Conservation (phyloP, 345 rosid species). For the Moricandia moricandioides region DNA sequence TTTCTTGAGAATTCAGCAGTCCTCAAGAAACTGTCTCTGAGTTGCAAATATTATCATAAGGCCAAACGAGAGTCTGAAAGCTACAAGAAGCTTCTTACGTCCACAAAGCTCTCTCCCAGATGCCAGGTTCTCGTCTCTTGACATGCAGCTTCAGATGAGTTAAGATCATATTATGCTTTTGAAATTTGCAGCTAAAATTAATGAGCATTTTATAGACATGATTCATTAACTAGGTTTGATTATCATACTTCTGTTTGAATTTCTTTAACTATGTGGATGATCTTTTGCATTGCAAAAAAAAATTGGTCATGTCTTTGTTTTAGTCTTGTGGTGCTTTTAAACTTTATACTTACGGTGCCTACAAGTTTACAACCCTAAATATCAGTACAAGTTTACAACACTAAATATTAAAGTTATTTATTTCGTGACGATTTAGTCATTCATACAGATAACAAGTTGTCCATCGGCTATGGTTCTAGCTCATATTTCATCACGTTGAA, state of each 20-base stretch:
- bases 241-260: not conserved
- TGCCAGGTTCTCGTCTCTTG: not conserved
- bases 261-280: not conserved
- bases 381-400: too few species aligned
- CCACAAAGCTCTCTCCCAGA: not conserved
- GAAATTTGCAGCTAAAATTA: not conserved
- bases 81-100: not conserved
- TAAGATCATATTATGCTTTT: too few species aligned
- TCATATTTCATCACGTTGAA: too few species aligned
- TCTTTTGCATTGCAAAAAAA: not conserved
- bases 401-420: too few species aligned
- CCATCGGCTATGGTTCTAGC: too few species aligned
- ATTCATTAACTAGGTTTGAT: not conserved
- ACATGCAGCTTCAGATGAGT: not conserved
- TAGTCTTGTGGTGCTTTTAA: too few species aligned
- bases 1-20: not conserved
- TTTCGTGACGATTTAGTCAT: too few species aligned
- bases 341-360: too few species aligned
- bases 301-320: too few species aligned
- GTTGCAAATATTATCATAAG: not conserved
- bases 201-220: not conserved
- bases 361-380: too few species aligned
- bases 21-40: not conserved
- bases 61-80: not conserved
- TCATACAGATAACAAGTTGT: too few species aligned